phyloP scores from a whole-genome alignment of 257 asterid genomes.

The Euphrasia confusa region DNA sequence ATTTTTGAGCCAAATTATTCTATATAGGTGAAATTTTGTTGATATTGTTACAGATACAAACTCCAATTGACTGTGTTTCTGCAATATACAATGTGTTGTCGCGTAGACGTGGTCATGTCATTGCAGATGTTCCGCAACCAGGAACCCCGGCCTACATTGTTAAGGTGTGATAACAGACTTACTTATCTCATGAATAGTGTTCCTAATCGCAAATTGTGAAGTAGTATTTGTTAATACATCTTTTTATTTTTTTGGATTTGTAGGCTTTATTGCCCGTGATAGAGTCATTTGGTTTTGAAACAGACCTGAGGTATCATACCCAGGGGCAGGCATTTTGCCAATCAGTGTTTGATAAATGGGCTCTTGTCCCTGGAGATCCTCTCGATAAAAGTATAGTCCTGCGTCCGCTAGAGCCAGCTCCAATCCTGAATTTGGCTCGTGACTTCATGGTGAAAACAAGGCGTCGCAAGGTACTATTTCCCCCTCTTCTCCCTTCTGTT shows the following conservation, averaged over 20 bases:
- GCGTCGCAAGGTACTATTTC: slow-evolving; percentile 72
- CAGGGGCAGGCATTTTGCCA: slow-evolving; percentile 94
- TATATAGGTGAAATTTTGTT: slow-evolving; percentile 20
- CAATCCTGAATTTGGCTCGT: slow-evolving; percentile 58
- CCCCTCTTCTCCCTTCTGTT: not conserved
- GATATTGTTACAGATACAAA: slow-evolving; percentile 63
- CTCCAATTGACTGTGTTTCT: slow-evolving; percentile 95
- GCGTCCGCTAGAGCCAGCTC: slow-evolving; percentile 95
- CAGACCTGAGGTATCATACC: slow-evolving; percentile 94
- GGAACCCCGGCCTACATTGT: slow-evolving; percentile 96
- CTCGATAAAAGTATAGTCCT: slow-evolving; percentile 85
- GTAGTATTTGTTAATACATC: no score
- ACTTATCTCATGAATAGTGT: not conserved
- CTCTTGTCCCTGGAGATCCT: slow-evolving; percentile 96
- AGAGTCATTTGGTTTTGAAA: slow-evolving; percentile 95
- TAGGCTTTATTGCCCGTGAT: slow-evolving; percentile 96
- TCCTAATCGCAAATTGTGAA: no score
- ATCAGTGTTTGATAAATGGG: slow-evolving; percentile 93
- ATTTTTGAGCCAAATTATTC: slow-evolving; percentile 8
- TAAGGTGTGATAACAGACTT: slow-evolving; percentile 45
- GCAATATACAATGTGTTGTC: slow-evolving; percentile 87
- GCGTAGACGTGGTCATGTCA: slow-evolving; percentile 96
- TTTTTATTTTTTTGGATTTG: slow-evolving; percentile 8
- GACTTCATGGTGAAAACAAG: slow-evolving; percentile 74
- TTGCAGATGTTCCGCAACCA: slow-evolving; percentile 94